A percentile compares a stretch with the other conserved stretches of the same genome.
These are phyloP conservation scores for Sechiopsis laciniata DNA, from an alignment of 306 rosid species.

Conservation along the genomic window DNA sequence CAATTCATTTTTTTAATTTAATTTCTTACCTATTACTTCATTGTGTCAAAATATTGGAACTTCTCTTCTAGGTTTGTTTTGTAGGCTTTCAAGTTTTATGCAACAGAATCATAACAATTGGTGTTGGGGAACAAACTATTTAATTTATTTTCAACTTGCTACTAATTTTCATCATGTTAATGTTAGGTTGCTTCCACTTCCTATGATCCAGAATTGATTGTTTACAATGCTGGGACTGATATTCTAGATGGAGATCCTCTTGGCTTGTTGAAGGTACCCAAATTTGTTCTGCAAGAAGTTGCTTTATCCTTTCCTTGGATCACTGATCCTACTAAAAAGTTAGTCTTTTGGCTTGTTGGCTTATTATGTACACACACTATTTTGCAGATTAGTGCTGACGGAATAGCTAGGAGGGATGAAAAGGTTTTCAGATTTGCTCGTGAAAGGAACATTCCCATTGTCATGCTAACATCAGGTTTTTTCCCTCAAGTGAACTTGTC, in stretches of 20 bases:
- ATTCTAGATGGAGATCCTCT: slow-evolving; percentile 87
- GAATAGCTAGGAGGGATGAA: slow-evolving; percentile 74
- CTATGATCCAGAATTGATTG: slow-evolving; percentile 67
- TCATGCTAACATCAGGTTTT: slow-evolving; percentile 95
- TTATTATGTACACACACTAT: slow-evolving; percentile 19
- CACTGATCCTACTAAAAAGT: slow-evolving; percentile 7
- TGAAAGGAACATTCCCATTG: slow-evolving; percentile 63
- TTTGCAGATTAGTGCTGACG: slow-evolving; percentile 78
- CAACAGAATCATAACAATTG: background rate
- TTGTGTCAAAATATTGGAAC: background rate
- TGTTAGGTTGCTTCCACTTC: slow-evolving; percentile 55
- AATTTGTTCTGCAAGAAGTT: slow-evolving; percentile 21
- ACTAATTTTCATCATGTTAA: background rate
- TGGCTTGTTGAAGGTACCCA: slow-evolving; percentile 70
- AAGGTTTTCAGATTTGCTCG: slow-evolving; percentile 80
- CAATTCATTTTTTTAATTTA: background rate
- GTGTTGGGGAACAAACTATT: background rate
- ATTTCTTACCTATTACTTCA: background rate
- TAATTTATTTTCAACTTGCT: background rate
- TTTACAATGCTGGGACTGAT: slow-evolving; percentile 96
- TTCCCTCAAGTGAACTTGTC: background rate
- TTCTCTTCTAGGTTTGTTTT: background rate
- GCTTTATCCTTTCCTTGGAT: background rate
- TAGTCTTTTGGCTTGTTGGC: slow-evolving; percentile 12
- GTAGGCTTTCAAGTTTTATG: background rate